Evolutionary conservation across 441 rosid genomes (phyloP).

Genomic region (Corymbia citriodora): DNA sequence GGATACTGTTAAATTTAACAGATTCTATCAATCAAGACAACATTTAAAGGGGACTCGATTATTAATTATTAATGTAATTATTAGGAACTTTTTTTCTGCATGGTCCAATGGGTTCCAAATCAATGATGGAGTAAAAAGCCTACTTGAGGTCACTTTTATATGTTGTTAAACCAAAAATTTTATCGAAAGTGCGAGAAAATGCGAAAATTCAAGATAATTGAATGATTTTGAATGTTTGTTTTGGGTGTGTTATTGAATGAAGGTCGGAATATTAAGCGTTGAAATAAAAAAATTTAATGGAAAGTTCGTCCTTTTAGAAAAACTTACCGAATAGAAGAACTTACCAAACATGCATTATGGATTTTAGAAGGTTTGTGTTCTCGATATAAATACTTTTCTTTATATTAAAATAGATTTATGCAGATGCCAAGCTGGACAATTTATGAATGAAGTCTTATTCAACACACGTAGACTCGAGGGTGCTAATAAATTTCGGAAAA

Average conservation of each 20-base stretch:
- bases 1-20: background rate
- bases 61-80: background rate
- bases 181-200: rapidly evolving
- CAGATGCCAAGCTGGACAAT: rapidly evolving
- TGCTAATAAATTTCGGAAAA: too few relatives aligned
- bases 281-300: background rate
- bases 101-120: background rate
- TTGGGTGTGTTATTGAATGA: background rate
- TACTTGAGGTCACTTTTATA: background rate
- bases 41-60: background rate
- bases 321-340: background rate
- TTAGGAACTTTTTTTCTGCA: background rate
- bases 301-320: background rate
- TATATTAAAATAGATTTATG: background rate
- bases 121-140: background rate
- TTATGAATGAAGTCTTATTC: background rate
- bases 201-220: too few relatives aligned
- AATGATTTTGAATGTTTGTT: background rate
- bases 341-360: rapidly evolving
- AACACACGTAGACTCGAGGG: rapidly evolving
- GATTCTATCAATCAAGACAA: rapidly evolving
- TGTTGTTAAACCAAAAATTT: background rate
- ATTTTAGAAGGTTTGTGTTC: rapidly evolving
- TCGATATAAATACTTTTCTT: background rate
- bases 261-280: too few relatives aligned